phyloP scores from a whole-genome alignment of 2,329 filamentous ascomycete species.

The Zymoseptoria passerinii region DNA sequence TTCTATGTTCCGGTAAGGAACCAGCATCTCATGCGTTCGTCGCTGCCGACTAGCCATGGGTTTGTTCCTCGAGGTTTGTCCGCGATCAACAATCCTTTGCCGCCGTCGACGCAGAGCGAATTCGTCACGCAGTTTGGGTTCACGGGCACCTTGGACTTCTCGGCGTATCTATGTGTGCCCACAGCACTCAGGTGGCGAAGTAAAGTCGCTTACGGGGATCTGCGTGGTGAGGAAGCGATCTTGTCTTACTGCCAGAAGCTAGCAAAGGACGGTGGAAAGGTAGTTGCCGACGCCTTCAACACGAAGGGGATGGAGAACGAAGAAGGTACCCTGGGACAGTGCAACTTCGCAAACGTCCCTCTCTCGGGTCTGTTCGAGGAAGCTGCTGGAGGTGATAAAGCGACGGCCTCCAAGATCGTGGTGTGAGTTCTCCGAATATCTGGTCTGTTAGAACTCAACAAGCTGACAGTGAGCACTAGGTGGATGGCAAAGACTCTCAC shows the following conservation, averaged over 20 bases:
- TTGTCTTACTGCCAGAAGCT: conserved; percentile 54
- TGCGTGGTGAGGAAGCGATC: conserved; percentile 64
- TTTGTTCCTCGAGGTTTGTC: conserved; percentile 47
- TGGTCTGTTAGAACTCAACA: neutral
- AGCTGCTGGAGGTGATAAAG: conserved; percentile 25
- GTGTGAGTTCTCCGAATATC: conserved; percentile 18
- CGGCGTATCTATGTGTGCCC: conserved; percentile 62
- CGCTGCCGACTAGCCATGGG: conserved; percentile 73
- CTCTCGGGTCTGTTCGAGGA: conserved; percentile 52
- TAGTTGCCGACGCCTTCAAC: conserved; percentile 54
- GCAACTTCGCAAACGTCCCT: conserved; percentile 63
- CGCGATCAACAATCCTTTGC: conserved; percentile 32
- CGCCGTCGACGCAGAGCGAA: conserved; percentile 41
- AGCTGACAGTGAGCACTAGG: conserved; percentile 1
- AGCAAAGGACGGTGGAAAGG: conserved; percentile 54
- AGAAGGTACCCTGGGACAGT: conserved; percentile 53
- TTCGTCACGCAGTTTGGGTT: conserved; percentile 59
- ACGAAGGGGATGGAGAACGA: conserved; percentile 66
- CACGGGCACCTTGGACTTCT: conserved; percentile 64
- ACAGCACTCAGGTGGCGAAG: conserved; percentile 61
- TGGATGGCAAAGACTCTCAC: conserved; percentile 37
- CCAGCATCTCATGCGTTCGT: conserved; percentile 64
- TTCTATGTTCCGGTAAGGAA: conserved; percentile 71
- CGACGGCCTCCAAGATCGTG: conserved; percentile 31
- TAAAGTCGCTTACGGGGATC: conserved; percentile 16